Conservation (phyloP, 2,329 filamentous ascomycete genomes). For the Aureobasidium vineae region DNA sequence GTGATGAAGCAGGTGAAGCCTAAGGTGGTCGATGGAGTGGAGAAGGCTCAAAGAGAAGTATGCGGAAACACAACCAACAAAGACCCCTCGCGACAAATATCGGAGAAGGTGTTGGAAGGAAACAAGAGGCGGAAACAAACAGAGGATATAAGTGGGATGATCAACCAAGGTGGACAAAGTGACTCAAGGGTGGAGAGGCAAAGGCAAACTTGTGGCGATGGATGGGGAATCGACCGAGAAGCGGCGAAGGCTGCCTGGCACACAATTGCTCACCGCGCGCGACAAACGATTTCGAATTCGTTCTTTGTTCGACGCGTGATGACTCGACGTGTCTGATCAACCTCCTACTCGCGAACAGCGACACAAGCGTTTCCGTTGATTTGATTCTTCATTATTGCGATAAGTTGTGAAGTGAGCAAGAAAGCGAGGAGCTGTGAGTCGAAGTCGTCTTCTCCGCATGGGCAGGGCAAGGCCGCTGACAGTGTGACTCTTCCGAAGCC, state of each 20-base stretch:
- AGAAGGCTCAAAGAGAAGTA: constrained; percentile 7
- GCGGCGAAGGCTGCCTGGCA: background rate
- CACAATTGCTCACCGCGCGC: background rate
- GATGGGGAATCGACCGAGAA: too few relatives aligned
- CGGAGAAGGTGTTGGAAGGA: background rate
- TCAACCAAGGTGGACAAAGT: constrained; percentile 6
- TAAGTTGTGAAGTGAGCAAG: background rate
- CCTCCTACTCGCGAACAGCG: constrained; percentile 14
- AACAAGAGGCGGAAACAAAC: constrained; percentile 1
- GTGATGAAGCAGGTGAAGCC: constrained; percentile 1
- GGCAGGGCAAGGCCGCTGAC: background rate
- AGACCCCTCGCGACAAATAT: constrained; percentile 9
- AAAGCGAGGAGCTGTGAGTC: background rate
- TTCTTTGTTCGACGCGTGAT: background rate
- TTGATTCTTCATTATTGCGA: constrained; percentile 11
- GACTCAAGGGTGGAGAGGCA: constrained; percentile 12
- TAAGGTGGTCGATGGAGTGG: background rate
- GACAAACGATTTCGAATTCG: background rate
- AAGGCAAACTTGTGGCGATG: constrained; percentile 4
- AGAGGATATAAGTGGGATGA: constrained; percentile 12
- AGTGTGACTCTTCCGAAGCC: constrained; percentile 1
- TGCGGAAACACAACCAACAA: constrained; percentile 13
- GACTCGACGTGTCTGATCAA: background rate
- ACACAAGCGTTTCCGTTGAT: background rate
- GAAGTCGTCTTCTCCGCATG: background rate